Percentiles rank a stretch among this genome's conserved stretches.
Evolutionary conservation across 2,329 filamentous ascomycete species (phyloP).

Genomic region (Arthrobotrys entomopaga): DNA sequence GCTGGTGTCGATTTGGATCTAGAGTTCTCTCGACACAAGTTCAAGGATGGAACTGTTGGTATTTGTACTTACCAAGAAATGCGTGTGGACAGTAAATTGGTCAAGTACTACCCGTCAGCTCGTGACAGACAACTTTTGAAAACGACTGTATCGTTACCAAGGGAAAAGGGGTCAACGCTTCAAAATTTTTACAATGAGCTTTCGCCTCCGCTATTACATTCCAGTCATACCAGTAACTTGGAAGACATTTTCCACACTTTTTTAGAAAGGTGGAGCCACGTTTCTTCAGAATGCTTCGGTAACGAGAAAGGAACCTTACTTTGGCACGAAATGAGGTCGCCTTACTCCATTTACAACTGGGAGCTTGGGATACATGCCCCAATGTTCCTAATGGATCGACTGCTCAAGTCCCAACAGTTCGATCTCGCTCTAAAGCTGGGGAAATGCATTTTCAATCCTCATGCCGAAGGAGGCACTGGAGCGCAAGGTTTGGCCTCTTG

Average conservation of each 20-base stretch:
- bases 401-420: conserved; percentile 16
- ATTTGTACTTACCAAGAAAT: conserved; percentile 7
- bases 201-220: neutral
- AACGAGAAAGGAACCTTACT: conserved; percentile 1
- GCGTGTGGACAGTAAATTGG: neutral
- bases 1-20: neutral
- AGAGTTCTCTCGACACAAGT: neutral
- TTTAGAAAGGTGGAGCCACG: neutral
- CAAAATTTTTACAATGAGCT: conserved; percentile 8
- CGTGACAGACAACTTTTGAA: neutral
- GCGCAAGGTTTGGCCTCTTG: conserved; percentile 22
- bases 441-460: conserved; percentile 9
- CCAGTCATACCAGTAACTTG: neutral
- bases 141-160: conserved; percentile 4
- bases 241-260: conserved; percentile 8
- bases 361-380: conserved; percentile 19
- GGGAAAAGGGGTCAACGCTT: neutral
- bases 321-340: conserved; percentile 53
- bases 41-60: neutral
- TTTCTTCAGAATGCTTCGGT: neutral
- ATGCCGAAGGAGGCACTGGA: conserved; percentile 5
- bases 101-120: neutral
- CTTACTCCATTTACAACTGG: conserved; percentile 19
- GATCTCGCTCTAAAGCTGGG: conserved; percentile 15
- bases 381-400: conserved; percentile 10